Evolutionary conservation across 345 rosid species (phyloP).

Genomic region (Nasturtium officinale): DNA sequence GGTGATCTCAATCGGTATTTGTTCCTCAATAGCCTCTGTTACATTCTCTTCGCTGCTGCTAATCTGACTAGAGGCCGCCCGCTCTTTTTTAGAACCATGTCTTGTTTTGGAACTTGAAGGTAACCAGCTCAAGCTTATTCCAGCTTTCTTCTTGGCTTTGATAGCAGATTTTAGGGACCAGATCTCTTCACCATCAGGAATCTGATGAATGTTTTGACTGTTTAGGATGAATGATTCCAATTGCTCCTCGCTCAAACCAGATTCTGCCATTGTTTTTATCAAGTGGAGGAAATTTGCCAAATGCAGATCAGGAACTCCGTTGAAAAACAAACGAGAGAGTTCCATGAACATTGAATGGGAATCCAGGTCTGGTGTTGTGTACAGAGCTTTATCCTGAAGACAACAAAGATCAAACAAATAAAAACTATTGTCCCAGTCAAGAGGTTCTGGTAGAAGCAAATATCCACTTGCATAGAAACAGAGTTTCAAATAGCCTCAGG

Average conservation of each 20-base stretch:
- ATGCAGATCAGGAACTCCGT: conserved; percentile 67
- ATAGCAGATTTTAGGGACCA: conserved; percentile 62
- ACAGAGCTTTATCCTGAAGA: conserved; percentile 72
- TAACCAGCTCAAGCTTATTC: conserved; percentile 63
- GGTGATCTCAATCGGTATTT: conserved; percentile 38
- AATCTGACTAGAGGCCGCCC: conserved; percentile 35
- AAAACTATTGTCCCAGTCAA: conserved; percentile 5
- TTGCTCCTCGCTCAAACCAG: conserved; percentile 72
- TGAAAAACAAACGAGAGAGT: conserved; percentile 70
- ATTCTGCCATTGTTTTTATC: conserved; percentile 74
- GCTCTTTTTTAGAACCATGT: conserved; percentile 51
- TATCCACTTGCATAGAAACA: conserved; percentile 24
- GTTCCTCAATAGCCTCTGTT: conserved; percentile 22
- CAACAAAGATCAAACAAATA: conserved; percentile 28
- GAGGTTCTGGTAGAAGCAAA: conserved; percentile 21
- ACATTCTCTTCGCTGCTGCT: conserved; percentile 40
- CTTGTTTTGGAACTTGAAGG: conserved; percentile 73
- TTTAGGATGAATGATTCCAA: conserved; percentile 67
- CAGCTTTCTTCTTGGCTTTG: conserved; percentile 51
- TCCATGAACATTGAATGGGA: conserved; percentile 75
- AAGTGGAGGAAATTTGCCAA: conserved; percentile 88
- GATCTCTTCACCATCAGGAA: conserved; percentile 65
- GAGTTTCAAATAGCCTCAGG: conserved; percentile 9
- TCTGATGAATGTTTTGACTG: conserved; percentile 71
- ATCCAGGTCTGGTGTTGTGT: conserved; percentile 59